Evolutionary conservation across 1,284 basidiomycete genomes (phyloP).

Genomic region (Peniophora sp.): DNA sequence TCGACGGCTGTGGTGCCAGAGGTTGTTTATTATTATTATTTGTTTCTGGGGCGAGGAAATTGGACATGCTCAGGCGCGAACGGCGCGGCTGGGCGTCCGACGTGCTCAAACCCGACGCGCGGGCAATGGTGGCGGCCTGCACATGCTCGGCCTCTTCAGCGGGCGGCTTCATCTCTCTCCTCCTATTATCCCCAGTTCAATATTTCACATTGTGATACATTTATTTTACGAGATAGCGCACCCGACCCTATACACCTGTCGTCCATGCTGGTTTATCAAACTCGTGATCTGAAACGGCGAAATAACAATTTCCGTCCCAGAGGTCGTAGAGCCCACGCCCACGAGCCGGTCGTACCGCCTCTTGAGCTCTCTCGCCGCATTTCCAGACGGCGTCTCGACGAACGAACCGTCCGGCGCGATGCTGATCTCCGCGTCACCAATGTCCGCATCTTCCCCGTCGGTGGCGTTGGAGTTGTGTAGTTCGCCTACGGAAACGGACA

Average conservation of each 20-base stretch:
- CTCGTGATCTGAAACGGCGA: conserved; percentile 75
- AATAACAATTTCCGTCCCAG: conserved; percentile 42
- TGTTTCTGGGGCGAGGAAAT: conserved; percentile 48
- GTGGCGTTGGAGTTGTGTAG: too few relatives aligned
- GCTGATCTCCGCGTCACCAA: too few relatives aligned
- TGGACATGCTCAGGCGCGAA: conserved; percentile 61
- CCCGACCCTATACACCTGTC: conserved; percentile 68
- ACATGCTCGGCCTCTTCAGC: conserved; percentile 25
- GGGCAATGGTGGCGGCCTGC: conserved; percentile 9
- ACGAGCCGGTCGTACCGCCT: conserved; percentile 58
- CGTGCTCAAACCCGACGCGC: neutral
- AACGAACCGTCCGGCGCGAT: conserved; percentile 48
- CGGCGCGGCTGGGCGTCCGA: conserved; percentile 32
- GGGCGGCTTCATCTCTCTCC: conserved; percentile 48
- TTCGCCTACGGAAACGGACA: too few relatives aligned
- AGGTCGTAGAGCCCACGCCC: conserved; percentile 32
- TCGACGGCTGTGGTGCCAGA: conserved; percentile 12
- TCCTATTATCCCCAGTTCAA: conserved; percentile 24
- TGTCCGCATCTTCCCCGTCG: too few relatives aligned
- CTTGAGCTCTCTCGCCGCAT: conserved; percentile 68
- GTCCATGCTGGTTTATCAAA: conserved; percentile 71
- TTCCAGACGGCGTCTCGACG: conserved; percentile 69
- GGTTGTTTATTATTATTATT: conserved; percentile 12
- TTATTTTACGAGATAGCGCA: conserved; percentile 27
- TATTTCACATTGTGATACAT: too few relatives aligned